Percentiles rank a stretch among this genome's conserved stretches.
phyloP scores from a whole-genome alignment of 2,329 filamentous ascomycete genomes.

The Blastomyces emzantsi region DNA sequence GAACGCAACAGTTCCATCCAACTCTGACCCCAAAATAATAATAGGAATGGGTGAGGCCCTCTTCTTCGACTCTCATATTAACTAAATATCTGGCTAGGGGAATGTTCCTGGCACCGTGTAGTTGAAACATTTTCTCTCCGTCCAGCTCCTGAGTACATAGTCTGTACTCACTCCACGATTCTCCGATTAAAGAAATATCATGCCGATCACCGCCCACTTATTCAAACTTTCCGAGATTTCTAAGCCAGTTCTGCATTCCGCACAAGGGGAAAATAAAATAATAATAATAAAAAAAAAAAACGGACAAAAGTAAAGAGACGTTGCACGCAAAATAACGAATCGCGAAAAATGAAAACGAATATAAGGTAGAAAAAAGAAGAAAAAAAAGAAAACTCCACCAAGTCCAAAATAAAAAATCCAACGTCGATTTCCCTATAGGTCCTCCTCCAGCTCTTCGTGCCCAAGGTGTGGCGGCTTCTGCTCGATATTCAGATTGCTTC shows the following conservation, averaged over 20 bases:
- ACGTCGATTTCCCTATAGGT: background rate
- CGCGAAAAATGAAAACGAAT: background rate
- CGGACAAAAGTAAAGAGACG: background rate
- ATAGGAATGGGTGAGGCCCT: background rate
- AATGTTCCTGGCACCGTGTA: background rate
- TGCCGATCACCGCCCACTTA: background rate
- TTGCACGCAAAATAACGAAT: background rate
- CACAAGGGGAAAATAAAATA: background rate
- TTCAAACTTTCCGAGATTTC: background rate
- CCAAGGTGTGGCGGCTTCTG: background rate
- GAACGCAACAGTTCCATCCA: background rate
- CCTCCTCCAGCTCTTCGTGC: background rate
- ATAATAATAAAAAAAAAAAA: background rate
- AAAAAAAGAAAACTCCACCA: background rate
- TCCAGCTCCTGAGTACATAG: background rate
- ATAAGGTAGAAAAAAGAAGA: background rate
- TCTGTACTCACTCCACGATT: background rate
- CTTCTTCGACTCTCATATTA: background rate
- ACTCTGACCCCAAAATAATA: background rate
- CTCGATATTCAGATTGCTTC: conserved; percentile 6
- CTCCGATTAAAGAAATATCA: background rate
- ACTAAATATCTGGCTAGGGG: background rate
- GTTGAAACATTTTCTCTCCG: background rate
- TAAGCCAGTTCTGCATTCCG: background rate
- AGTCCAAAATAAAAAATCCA: background rate